Evolutionary conservation across 768 basidiomycete species (phyloP).

Genomic region (Xerocomus brunneocitrinus): DNA sequence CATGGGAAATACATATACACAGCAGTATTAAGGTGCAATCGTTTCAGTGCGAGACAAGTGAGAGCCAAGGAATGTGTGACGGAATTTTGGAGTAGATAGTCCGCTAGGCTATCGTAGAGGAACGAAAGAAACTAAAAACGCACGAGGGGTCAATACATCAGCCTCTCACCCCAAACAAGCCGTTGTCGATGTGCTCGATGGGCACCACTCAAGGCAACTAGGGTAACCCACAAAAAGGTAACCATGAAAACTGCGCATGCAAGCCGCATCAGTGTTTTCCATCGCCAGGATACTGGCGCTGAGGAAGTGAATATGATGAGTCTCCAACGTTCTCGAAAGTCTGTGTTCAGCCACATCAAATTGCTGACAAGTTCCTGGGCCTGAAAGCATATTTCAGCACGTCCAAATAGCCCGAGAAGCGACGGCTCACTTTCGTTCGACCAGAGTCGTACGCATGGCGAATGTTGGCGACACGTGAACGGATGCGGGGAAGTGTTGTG

Average conservation of each 20-base stretch:
- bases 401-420: neutral
- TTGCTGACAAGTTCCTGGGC: conserved; percentile 61
- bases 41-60: neutral
- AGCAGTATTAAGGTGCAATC: neutral
- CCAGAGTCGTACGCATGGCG: conserved; percentile 68
- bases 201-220: conserved; percentile 60
- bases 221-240: conserved; percentile 54
- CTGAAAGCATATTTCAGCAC: conserved; percentile 31
- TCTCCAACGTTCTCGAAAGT: conserved; percentile 73
- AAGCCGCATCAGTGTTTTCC: conserved; percentile 60
- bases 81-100: neutral
- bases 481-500: conserved; percentile 55
- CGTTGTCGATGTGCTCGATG: conserved; percentile 71
- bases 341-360: conserved; percentile 73
- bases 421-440: conserved; percentile 49
- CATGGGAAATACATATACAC: conserved; percentile 14
- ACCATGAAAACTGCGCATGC: conserved; percentile 56
- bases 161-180: conserved; percentile 73
- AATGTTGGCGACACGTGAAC: conserved; percentile 58
- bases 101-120: neutral
- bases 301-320: conserved; percentile 67
- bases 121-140: neutral
- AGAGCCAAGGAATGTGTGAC: neutral
- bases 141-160: conserved; percentile 52
- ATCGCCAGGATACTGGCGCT: conserved; percentile 68